phyloP scores from a whole-genome alignment of 164 flowering plant species.

The Nelumbo lutea region DNA sequence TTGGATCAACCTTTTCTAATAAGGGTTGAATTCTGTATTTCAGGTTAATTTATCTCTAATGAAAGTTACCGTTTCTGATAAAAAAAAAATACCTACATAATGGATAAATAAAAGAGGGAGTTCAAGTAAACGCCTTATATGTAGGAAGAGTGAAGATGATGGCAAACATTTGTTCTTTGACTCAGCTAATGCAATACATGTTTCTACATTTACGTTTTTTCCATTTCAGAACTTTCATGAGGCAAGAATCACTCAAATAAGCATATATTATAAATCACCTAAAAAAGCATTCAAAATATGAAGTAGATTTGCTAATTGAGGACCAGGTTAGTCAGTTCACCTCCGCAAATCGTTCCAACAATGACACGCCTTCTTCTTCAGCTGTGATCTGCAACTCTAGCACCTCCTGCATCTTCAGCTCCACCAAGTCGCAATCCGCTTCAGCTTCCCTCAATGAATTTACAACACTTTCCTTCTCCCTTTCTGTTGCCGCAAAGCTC shows the following conservation, averaged over 20 bases:
- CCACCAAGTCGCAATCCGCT: slow-evolving; percentile 46
- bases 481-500: slow-evolving; percentile 52
- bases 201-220: too few species aligned
- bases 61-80: too few species aligned
- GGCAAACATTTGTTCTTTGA: too few species aligned
- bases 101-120: too few species aligned
- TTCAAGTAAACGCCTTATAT: too few species aligned
- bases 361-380: slow-evolving; percentile 59
- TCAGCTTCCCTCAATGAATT: slow-evolving; percentile 48
- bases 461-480: slow-evolving; percentile 33
- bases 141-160: too few species aligned
- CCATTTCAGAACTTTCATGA: too few species aligned
- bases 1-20: too few species aligned
- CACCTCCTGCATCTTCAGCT: slow-evolving; percentile 51
- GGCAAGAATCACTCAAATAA: not conserved
- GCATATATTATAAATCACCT: not conserved
- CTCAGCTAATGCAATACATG: too few species aligned
- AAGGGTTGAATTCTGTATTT: too few species aligned
- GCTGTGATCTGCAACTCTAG: slow-evolving; percentile 51
- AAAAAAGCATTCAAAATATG: not conserved
- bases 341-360: slow-evolving; percentile 44
- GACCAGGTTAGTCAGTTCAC: slow-evolving; percentile 20
- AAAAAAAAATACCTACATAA: too few species aligned
- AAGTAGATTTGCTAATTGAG: not conserved
- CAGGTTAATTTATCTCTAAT: too few species aligned